Conservation (phyloP, 176 grass and related monocot genomes). For the barley (Hordeum vulgare) region MorexV3_pseudomolecules_assembly NC_058520.1:596363782-596364281, state of each 20-base stretch:
- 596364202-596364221: too few relatives aligned
- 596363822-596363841: too few relatives aligned
- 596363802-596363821: too few relatives aligned
- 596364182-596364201: neutral
- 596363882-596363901: neutral
- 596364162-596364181: too few relatives aligned
- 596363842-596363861: neutral
- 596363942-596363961: neutral
- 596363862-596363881: neutral
- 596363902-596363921: neutral
- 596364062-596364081: neutral
- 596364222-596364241: neutral
- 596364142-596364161: neutral
- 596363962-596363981: neutral
- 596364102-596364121: neutral
- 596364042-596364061: neutral
- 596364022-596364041: too few relatives aligned
- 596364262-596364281: neutral
- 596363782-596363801: neutral
- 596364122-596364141: neutral
- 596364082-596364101: neutral
- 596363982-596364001: neutral
- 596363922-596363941: too few relatives aligned
- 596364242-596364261: neutral
- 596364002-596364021: neutral